phyloP scores from a whole-genome alignment of 768 basidiomycete species.

The Tulasnella sp. region DNA sequence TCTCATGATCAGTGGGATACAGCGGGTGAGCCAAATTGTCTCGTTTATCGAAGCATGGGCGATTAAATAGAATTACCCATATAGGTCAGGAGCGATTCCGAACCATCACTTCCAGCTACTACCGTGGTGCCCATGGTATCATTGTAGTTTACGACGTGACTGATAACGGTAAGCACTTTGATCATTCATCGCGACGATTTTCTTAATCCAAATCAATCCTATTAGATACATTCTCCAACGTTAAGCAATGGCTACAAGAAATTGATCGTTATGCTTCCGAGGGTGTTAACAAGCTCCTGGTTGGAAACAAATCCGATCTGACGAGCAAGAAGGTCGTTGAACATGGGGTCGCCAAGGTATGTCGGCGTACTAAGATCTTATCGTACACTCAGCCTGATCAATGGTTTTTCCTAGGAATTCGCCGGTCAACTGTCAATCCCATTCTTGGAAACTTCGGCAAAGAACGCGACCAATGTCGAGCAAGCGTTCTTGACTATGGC shows the following conservation, averaged over 20 bases:
- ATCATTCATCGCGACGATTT: background rate
- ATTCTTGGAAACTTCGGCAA: slow-evolving; percentile 98
- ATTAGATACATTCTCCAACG: slow-evolving; percentile 82
- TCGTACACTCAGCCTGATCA: background rate
- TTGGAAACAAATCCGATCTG: slow-evolving; percentile 98
- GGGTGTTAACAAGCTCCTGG: slow-evolving; percentile 95
- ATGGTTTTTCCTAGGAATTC: slow-evolving; percentile 51
- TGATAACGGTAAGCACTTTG: slow-evolving; percentile 54
- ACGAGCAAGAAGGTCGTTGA: slow-evolving; percentile 94
- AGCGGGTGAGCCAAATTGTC: slow-evolving; percentile 70
- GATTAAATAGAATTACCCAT: slow-evolving; percentile 5
- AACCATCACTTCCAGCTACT: slow-evolving; percentile 99
- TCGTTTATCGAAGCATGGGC: too few relatives aligned
- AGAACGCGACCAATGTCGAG: slow-evolving; percentile 97
- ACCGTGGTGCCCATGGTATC: slow-evolving; percentile 96
- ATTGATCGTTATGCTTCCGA: slow-evolving; percentile 95
- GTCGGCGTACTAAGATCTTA: background rate
- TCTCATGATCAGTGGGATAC: slow-evolving; percentile 74
- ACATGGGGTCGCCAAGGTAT: slow-evolving; percentile 73
- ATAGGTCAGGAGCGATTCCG: slow-evolving; percentile 95
- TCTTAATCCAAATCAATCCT: background rate
- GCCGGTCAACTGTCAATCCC: slow-evolving; percentile 88
- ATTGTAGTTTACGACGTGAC: slow-evolving; percentile 98
- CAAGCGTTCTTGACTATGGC: slow-evolving; percentile 99
- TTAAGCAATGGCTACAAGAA: slow-evolving; percentile 90